These are phyloP conservation scores for Hansenula lynferdii DNA, from an alignment of 1,139 yeast species.

Conservation along the genomic window DNA sequence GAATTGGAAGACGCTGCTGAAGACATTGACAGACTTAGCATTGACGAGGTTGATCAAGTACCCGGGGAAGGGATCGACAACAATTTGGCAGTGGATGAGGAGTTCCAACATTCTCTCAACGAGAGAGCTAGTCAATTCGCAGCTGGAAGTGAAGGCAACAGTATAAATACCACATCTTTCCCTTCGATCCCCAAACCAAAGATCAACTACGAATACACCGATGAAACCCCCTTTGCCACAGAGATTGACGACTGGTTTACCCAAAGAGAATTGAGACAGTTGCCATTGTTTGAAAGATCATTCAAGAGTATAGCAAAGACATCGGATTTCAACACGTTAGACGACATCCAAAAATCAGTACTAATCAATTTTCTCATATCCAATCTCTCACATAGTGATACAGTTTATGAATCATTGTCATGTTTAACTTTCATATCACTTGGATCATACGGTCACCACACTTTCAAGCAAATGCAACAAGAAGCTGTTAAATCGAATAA, in stretches of 20 bases:
- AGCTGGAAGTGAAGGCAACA: slow-evolving; percentile 9
- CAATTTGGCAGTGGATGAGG: slow-evolving; percentile 31
- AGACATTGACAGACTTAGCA: slow-evolving; percentile 6
- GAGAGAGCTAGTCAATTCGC: slow-evolving; percentile 30
- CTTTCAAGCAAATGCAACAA: background rate
- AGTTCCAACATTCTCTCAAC: slow-evolving; percentile 27
- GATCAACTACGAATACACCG: slow-evolving; percentile 43
- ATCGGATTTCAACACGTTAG: slow-evolving; percentile 11
- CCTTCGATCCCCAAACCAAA: slow-evolving; percentile 29
- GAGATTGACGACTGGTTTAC: slow-evolving; percentile 69
- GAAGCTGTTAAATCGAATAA: background rate
- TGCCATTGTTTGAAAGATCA: slow-evolving; percentile 9
- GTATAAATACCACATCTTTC: slow-evolving; percentile 14
- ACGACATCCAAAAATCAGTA: background rate
- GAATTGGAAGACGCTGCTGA: slow-evolving; percentile 9
- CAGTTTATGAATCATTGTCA: slow-evolving; percentile 4
- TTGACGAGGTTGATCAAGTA: slow-evolving; percentile 19
- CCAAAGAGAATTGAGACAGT: slow-evolving; percentile 38
- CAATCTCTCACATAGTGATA: slow-evolving; percentile 30
- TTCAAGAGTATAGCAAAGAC: slow-evolving; percentile 4
- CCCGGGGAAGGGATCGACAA: slow-evolving; percentile 21
- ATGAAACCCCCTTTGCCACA: slow-evolving; percentile 33
- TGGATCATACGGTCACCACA: background rate
- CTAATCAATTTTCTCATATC: background rate
- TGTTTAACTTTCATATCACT: background rate